Evolutionary conservation across 306 rosid species (phyloP).

Genomic region (Vicia sativa): DNA sequence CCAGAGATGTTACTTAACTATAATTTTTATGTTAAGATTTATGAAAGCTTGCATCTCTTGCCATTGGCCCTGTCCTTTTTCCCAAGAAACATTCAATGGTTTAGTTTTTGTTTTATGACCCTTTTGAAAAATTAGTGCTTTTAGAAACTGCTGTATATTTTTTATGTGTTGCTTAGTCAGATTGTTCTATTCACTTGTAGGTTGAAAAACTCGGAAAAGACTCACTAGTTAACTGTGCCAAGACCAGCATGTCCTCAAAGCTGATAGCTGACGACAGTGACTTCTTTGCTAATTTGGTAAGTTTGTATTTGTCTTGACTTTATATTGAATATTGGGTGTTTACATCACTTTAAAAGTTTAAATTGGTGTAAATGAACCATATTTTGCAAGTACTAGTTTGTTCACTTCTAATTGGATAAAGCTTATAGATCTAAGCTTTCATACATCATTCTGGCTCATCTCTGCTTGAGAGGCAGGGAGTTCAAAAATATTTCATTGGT

Average conservation of each 20-base stretch:
- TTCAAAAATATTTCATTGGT: constrained; percentile 29
- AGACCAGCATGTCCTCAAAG: constrained; percentile 99
- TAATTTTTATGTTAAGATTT: background rate
- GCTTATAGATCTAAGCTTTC: background rate
- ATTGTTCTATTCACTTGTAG: constrained; percentile 44
- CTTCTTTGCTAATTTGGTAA: constrained; percentile 91
- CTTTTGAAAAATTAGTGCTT: constrained; percentile 12
- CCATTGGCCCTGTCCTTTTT: constrained; percentile 8
- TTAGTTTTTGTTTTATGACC: background rate
- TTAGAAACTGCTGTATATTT: constrained; percentile 10
- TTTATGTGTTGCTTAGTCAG: constrained; percentile 12
- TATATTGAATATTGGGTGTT: constrained; percentile 14
- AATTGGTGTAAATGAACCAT: constrained; percentile 11
- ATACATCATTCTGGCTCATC: constrained; percentile 11
- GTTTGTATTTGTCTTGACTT: constrained; percentile 23
- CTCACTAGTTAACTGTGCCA: constrained; percentile 85
- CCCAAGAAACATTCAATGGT: constrained; percentile 2
- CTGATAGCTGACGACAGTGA: constrained; percentile 94
- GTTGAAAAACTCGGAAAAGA: constrained; percentile 96
- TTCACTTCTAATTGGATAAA: background rate
- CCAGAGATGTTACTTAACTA: background rate
- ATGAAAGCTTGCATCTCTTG: constrained; percentile 3
- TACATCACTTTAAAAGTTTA: background rate
- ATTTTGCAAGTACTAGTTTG: background rate
- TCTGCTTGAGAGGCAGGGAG: background rate